Evolutionary conservation across 768 basidiomycete species (phyloP).

Genomic region (Russula sp.): DNA sequence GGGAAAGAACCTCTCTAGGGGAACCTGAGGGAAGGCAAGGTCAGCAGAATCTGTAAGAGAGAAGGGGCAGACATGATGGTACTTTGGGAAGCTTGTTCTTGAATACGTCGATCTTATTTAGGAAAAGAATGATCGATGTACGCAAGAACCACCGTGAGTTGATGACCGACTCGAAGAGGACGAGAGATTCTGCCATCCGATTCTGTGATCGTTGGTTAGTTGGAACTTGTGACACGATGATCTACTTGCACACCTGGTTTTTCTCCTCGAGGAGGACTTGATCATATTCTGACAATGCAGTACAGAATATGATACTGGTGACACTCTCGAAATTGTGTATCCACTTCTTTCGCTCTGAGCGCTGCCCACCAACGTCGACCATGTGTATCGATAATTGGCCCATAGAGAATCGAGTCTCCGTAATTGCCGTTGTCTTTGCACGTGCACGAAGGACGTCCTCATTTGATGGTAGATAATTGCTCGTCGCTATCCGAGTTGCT

Average conservation of each 20-base stretch:
- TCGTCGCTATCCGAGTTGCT: constrained; percentile 73
- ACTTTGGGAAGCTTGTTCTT: constrained; percentile 63
- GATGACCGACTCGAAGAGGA: constrained; percentile 72
- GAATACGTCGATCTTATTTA: constrained; percentile 74
- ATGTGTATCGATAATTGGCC: constrained; percentile 56
- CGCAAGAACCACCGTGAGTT: constrained; percentile 75
- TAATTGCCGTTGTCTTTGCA: constrained; percentile 85
- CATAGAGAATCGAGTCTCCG: constrained; percentile 77
- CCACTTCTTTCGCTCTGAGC: constrained; percentile 57
- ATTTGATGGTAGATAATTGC: constrained; percentile 80
- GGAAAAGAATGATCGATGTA: constrained; percentile 59
- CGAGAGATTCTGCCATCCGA: constrained; percentile 67
- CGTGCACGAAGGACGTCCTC: constrained; percentile 85
- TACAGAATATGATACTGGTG: constrained; percentile 74
- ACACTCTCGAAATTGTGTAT: constrained; percentile 70
- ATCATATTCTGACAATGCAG: constrained; percentile 69
- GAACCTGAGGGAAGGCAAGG: constrained; percentile 40
- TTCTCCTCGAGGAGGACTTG: constrained; percentile 66
- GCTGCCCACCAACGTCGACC: constrained; percentile 71
- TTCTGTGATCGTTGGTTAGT: constrained; percentile 39
- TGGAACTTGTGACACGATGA: background rate
- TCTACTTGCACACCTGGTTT: constrained; percentile 43
- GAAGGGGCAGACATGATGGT: background rate
- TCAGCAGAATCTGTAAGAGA: background rate
- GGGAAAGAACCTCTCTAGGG: constrained; percentile 73